Evolutionary conservation across 441 rosid species (phyloP).

Genomic region (Pelargonium australe): DNA sequence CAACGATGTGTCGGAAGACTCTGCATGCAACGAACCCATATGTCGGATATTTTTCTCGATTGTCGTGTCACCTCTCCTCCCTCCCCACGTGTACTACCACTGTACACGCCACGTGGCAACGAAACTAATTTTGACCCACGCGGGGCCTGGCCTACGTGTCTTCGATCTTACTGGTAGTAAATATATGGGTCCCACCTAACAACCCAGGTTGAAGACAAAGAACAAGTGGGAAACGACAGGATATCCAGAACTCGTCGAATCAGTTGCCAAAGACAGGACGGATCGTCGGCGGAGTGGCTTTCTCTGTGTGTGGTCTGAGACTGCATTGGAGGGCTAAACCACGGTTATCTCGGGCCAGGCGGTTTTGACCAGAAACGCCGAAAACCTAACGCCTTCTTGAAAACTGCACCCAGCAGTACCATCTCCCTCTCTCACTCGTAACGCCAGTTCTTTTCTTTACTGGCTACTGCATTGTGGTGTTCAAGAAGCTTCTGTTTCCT

Average conservation of each 20-base stretch:
- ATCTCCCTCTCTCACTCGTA: not conserved
- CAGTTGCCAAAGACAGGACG: not conserved
- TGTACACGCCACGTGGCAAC: conserved; percentile 2
- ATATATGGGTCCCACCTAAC: no score
- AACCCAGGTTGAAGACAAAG: no score
- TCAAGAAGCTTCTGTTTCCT: conserved; percentile 1
- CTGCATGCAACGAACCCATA: conserved; percentile 22
- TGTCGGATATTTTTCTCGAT: conserved; percentile 19
- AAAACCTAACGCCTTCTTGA: conserved; percentile 25
- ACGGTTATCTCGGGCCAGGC: conserved; percentile 80
- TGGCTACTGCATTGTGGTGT: no score
- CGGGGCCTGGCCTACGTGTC: no score
- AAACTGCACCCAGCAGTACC: conserved; percentile 4
- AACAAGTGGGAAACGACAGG: no score
- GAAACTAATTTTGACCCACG: no score
- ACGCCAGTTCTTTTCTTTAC: no score
- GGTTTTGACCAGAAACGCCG: conserved; percentile 51
- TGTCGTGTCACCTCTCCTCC: conserved; percentile 1
- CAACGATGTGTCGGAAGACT: conserved; percentile 25
- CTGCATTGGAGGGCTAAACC: conserved; percentile 59
- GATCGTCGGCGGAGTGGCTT: no score
- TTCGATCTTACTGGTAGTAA: no score
- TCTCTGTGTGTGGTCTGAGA: not conserved
- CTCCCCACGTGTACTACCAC: conserved; percentile 13
- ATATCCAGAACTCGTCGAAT: not conserved